Percentiles rank a stretch among this genome's conserved stretches.
Conservation (phyloP, 305 asterid genomes). For the Withania somnifera region DNA sequence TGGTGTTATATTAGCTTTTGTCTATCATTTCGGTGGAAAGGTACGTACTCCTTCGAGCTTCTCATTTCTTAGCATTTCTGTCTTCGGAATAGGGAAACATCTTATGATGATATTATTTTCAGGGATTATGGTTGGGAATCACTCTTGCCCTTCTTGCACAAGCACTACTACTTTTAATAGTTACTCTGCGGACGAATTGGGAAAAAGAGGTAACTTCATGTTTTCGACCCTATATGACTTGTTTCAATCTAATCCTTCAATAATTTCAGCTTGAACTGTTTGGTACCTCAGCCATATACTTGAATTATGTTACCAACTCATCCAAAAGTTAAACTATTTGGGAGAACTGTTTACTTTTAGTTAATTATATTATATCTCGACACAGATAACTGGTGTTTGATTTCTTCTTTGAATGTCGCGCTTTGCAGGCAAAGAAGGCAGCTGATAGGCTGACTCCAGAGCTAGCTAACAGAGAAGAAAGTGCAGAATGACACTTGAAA, state of each 20-base stretch:
- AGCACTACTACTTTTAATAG: slow-evolving; percentile 3
- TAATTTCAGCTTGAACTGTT: neutral
- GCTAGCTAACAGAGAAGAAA: neutral
- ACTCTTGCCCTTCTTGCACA: slow-evolving; percentile 11
- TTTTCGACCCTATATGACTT: neutral
- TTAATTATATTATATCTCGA: neutral
- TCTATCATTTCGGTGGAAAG: slow-evolving; percentile 15
- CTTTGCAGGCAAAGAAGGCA: slow-evolving; percentile 6
- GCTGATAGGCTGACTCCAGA: neutral
- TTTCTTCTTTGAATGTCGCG: neutral
- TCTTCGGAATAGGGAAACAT: neutral
- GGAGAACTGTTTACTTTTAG: neutral
- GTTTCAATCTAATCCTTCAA: neutral
- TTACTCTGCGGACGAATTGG: slow-evolving; percentile 10
- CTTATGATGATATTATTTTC: neutral
- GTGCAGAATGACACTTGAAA: neutral
- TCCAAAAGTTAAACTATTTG: neutral
- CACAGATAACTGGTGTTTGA: no score
- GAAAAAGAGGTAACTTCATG: slow-evolving; percentile 7
- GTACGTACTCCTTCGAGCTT: neutral
- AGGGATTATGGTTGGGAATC: slow-evolving; percentile 20
- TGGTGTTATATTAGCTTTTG: slow-evolving; percentile 14
- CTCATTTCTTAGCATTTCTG: neutral
- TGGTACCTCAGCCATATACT: neutral
- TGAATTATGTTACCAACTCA: neutral